These are phyloP conservation scores for Nemania sp. DNA, from an alignment of 2,329 filamentous ascomycete species.

Conservation along the genomic window DNA sequence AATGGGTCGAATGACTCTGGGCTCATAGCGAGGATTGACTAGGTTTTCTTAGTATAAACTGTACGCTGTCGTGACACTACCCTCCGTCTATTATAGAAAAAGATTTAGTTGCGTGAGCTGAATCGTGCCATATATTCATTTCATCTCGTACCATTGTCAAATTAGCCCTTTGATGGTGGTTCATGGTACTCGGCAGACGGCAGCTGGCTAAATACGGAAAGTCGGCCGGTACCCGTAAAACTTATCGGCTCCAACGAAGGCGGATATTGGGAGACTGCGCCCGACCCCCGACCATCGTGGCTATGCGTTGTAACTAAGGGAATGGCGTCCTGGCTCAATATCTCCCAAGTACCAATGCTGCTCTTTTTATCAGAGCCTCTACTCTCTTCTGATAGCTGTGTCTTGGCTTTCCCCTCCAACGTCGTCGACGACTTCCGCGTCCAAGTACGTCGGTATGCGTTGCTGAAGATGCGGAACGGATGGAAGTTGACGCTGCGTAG, in stretches of 20 bases:
- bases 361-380: background rate
- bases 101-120: too few species aligned
- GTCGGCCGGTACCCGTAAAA: conserved; percentile 11
- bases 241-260: conserved; percentile 10
- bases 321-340: conserved; percentile 2
- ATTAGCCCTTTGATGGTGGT: background rate
- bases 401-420: background rate
- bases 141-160: background rate
- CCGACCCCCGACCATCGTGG: background rate
- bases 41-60: too few species aligned
- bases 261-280: conserved; percentile 3
- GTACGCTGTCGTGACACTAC: too few species aligned
- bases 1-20: too few species aligned
- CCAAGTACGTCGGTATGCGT: conserved; percentile 16
- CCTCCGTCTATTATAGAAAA: too few species aligned
- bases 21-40: too few species aligned
- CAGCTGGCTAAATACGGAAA: conserved; percentile 10
- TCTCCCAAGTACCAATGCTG: background rate
- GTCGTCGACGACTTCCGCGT: conserved; percentile 12
- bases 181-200: background rate
- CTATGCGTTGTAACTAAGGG: background rate
- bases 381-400: background rate
- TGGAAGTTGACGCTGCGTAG: conserved; percentile 17
- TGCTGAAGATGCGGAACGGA: conserved; percentile 16
- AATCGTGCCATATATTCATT: too few species aligned